Percentiles rank a stretch among this genome's conserved stretches.
phyloP scores from a whole-genome alignment of 2,329 filamentous ascomycete species.

The Trichoderma sp. region DNA sequence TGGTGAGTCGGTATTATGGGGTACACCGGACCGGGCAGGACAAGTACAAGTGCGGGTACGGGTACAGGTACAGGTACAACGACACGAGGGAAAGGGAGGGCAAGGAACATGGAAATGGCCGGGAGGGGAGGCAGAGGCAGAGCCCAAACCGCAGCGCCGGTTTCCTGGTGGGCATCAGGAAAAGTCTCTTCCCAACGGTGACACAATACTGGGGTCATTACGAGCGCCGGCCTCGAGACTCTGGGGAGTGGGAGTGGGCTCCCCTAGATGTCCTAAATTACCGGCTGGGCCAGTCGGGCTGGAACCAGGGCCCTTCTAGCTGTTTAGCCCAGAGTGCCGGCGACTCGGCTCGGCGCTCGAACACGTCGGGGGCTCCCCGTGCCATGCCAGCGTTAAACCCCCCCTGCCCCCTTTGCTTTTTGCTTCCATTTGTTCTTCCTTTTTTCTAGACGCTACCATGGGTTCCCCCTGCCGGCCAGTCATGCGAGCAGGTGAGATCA shows the following conservation, averaged over 20 bases:
- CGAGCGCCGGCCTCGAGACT: background rate
- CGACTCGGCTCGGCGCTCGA: slow-evolving; percentile 17
- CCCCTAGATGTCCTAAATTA: slow-evolving; percentile 8
- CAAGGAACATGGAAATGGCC: background rate
- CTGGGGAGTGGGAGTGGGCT: slow-evolving; percentile 9
- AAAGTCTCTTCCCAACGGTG: slow-evolving; percentile 7
- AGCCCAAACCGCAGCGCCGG: slow-evolving; percentile 17
- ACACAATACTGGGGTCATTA: slow-evolving; percentile 18
- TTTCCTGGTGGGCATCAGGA: background rate
- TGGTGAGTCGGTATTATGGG: slow-evolving; percentile 13
- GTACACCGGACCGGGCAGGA: slow-evolving; percentile 5
- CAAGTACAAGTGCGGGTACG: background rate
- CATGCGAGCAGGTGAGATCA: slow-evolving; percentile 17
- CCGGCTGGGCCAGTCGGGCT: slow-evolving; percentile 12
- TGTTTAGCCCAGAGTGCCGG: slow-evolving; percentile 14
- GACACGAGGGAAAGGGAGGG: background rate
- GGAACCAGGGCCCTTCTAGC: slow-evolving; percentile 6
- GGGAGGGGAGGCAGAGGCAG: slow-evolving; percentile 5
- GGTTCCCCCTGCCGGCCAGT: slow-evolving; percentile 10
- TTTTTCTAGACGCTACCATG: slow-evolving; percentile 16
- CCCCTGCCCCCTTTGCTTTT: slow-evolving; percentile 3
- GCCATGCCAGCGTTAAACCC: background rate
- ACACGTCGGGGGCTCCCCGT: slow-evolving; percentile 16
- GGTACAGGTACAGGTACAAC: slow-evolving; percentile 4
- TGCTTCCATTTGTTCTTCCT: slow-evolving; percentile 13